Evolutionary conservation across 257 asterid species (phyloP).

Genomic region (Solanum etuberosum): DNA sequence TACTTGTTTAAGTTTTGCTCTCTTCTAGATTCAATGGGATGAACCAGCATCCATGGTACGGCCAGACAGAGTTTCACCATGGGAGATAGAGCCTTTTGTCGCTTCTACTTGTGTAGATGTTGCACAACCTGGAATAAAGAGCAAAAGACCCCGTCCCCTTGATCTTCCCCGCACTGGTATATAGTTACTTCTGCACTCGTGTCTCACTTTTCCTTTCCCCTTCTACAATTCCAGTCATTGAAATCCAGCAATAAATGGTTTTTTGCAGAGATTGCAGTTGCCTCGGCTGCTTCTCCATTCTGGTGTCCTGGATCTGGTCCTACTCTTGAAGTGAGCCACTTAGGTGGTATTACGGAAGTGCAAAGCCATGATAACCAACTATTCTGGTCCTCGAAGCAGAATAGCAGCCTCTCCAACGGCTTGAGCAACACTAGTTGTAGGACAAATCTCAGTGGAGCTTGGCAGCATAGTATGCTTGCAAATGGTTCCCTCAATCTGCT

Average conservation of each 20-base stretch:
- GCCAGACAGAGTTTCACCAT: constrained; percentile 68
- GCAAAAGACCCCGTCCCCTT: constrained; percentile 57
- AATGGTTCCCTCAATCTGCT: constrained; percentile 28
- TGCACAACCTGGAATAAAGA: constrained; percentile 34
- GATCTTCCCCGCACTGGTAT: constrained; percentile 48
- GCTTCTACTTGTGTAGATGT: constrained; percentile 36
- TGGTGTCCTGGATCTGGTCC: constrained; percentile 29
- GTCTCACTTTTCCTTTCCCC: not conserved
- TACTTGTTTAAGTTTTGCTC: not conserved
- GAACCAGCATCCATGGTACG: constrained; percentile 46
- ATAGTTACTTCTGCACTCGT: not conserved
- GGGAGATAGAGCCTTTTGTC: constrained; percentile 79
- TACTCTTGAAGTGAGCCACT: constrained; percentile 26
- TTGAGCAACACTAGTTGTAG: constrained; percentile 1
- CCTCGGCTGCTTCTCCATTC: constrained; percentile 29
- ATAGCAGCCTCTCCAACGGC: not conserved
- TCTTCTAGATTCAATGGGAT: constrained; percentile 68
- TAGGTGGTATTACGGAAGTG: constrained; percentile 15
- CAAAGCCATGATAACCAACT: constrained; percentile 25
- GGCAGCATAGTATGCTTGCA: constrained; percentile 16
- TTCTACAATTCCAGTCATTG: not conserved
- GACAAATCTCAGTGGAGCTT: constrained; percentile 16
- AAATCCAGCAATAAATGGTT: not conserved
- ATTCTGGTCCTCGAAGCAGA: constrained; percentile 40
- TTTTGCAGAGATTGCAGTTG: constrained; percentile 19